Evolutionary conservation across 495 filamentous ascomycete genomes (phyloP), one percentile per base, ranked within the genome.

Genomic region (Penicillium macrosclerotiorum): DNA sequence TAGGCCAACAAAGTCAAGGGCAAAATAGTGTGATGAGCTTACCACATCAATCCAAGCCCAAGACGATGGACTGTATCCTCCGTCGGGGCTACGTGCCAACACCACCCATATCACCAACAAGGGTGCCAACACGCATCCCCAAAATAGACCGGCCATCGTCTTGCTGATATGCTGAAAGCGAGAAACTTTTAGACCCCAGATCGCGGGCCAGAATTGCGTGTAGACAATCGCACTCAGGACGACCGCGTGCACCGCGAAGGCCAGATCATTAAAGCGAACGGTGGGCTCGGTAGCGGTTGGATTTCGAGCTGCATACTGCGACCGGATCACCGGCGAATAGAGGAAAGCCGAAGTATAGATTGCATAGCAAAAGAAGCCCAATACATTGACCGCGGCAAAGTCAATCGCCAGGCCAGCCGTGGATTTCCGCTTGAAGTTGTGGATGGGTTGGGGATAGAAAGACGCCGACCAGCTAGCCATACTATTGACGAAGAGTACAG

Each of bases 391-490:
- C 5, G 83, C 76, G 5, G 88, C 88, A 58, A 90, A 95, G 62
- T 96, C 90, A 37, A 93, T 82, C 0, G 90, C 84, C 6, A 90
- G 81, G 8, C 93, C 93, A 4, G 79, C 76, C 3, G 91, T 95
- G 3, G 90, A 85, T 18, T 76, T 74, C 14, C 90, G 81, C 22
- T 67, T 75, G 61, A 74, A 83, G 73, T 95, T 98, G 45, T 81
- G 76, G 29, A 91, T 63, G 1, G 85, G 78, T 57, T 97, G 93
- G 1, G 94, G 92, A 61, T 96, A 98, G 69, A 96, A 97, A 9
- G 89, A 95, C 29, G 85, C 61, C 1, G 85, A 88, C 91, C 91
- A 94, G 59, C 77, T 79, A n/a, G 83, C 40, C 45, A 80, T 82
- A 67, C 77, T 79, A 44, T 32, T 32, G 29, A 5, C 8, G 9